Evolutionary conservation across 225 moss, liverwort and hornwort species (phyloP), one percentile per base, ranked within the genome.

Genomic region (Antitrichia curtipendula): DNA sequence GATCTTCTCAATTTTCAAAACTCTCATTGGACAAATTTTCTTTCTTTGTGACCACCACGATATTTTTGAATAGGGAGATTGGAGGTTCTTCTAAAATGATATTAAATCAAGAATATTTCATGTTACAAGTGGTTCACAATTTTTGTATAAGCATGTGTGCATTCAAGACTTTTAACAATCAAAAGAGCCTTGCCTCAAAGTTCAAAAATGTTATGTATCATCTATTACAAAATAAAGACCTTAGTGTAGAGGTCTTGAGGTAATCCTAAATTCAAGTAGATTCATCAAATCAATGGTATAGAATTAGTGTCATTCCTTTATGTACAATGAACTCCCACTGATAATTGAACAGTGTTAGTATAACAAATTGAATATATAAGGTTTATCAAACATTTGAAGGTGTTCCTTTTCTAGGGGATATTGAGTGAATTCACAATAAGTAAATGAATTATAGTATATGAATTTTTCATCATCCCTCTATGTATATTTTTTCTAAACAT

Each of bases 381-480:
- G 18, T 40, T 40, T 68, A 69, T 40, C 4, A 69, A 69, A 69
- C 13, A 69, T 24, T 40, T 40, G 4, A 4, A 3, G 10, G 36
- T 0, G 3, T 0, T 6, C 10, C 3, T 36, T 23, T 24, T 38
- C n/a, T 4, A 23, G 1, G 7, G 1, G 3, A 38, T 3, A 13
- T 2, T 11, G 7, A 68, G 2, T 13, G 4, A n/a, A 68, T 22
- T 22, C 12, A 21, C 36, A n/a, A 21, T 2, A n/a, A 36, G 6
- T 36, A 5, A 10, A 0, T 20, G 11, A n/a, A 36, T 65, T 65
- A 12, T 21, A n/a, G 1, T 18, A 65, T n/a, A 65, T 12, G 2
- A 65, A 36, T 6, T n/a, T n/a, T 65, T 36, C 20, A 20, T 8
- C 15, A 7, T 49, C 31, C 29, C 4, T 7, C 25, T 23, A 57